Evolutionary conservation across 2,329 filamentous ascomycete species (phyloP).

Genomic region (Cladosporium phlei): DNA sequence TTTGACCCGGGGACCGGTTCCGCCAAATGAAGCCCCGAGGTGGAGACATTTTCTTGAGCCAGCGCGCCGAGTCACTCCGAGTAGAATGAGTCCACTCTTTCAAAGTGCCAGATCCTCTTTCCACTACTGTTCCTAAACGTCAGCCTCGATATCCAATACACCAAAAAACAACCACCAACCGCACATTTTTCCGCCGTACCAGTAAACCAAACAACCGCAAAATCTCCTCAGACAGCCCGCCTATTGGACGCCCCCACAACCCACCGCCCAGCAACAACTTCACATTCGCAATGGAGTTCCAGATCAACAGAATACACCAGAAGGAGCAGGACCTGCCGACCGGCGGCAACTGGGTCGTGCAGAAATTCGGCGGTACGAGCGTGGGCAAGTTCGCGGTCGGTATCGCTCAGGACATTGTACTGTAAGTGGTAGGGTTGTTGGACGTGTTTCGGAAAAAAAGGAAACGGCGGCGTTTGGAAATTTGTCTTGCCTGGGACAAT

Average conservation of each 20-base stretch:
- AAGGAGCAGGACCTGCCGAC: slow-evolving; percentile 46
- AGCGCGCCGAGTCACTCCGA: slow-evolving; percentile 14
- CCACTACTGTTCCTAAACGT: slow-evolving; percentile 1
- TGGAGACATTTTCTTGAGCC: slow-evolving; percentile 13
- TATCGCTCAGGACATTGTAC: slow-evolving; percentile 58
- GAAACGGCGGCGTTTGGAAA: slow-evolving; percentile 1
- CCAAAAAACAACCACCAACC: background rate
- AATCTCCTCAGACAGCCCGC: background rate
- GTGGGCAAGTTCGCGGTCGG: slow-evolving; percentile 82
- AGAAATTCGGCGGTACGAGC: slow-evolving; percentile 93
- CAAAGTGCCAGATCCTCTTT: slow-evolving; percentile 7
- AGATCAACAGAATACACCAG: slow-evolving; percentile 34
- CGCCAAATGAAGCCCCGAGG: background rate
- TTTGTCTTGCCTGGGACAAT: background rate
- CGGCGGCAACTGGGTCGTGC: slow-evolving; percentile 68
- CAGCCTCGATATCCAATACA: background rate
- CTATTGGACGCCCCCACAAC: background rate
- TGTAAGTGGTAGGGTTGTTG: slow-evolving; percentile 34
- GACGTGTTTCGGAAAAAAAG: background rate
- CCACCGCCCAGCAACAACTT: background rate
- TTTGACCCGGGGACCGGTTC: background rate
- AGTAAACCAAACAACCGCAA: background rate
- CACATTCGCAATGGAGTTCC: slow-evolving; percentile 14
- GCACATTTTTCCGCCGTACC: background rate
- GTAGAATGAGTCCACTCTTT: slow-evolving; percentile 6